Evolutionary conservation across 345 rosid species (phyloP).

Genomic region (Melaleuca alternifolia): DNA sequence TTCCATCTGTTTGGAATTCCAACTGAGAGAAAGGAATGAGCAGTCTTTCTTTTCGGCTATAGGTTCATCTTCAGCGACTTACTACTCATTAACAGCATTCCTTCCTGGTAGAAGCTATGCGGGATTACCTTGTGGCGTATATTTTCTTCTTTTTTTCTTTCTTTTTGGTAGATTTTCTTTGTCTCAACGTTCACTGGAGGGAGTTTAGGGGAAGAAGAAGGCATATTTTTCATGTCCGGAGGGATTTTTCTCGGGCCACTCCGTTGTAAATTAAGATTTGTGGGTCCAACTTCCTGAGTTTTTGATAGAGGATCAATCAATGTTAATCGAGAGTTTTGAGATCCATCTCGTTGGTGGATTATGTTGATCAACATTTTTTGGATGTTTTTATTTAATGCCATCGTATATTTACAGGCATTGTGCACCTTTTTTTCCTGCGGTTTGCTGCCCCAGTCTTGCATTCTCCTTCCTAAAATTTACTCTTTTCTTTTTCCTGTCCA

Average conservation of each 20-base stretch:
- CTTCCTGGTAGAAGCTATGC: not conserved
- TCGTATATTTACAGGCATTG: not conserved
- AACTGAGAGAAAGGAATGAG: not conserved
- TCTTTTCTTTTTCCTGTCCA: not conserved
- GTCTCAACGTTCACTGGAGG: not conserved
- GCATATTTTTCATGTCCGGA: not conserved
- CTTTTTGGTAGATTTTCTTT: not conserved
- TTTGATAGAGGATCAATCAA: not conserved
- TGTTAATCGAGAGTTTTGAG: not conserved
- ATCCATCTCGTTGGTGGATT: not conserved
- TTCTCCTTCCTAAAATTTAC: not conserved
- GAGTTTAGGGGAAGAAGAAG: not conserved
- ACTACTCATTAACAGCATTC: not conserved
- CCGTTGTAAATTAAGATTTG: not conserved
- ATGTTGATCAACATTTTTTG: not conserved
- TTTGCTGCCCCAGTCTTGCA: not conserved
- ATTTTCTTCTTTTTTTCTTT: not conserved
- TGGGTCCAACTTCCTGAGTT: not conserved
- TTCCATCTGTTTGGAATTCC: not conserved
- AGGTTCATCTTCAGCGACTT: not conserved
- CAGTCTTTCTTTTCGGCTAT: not conserved
- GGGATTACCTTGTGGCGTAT: not conserved
- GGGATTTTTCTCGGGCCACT: not conserved
- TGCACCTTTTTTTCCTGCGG: not conserved
- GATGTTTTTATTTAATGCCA: not conserved